Percentiles rank a stretch among this genome's conserved stretches.
Evolutionary conservation across 169 alveolate species (phyloP).

Genomic region (Eimeria praecox): DNA sequence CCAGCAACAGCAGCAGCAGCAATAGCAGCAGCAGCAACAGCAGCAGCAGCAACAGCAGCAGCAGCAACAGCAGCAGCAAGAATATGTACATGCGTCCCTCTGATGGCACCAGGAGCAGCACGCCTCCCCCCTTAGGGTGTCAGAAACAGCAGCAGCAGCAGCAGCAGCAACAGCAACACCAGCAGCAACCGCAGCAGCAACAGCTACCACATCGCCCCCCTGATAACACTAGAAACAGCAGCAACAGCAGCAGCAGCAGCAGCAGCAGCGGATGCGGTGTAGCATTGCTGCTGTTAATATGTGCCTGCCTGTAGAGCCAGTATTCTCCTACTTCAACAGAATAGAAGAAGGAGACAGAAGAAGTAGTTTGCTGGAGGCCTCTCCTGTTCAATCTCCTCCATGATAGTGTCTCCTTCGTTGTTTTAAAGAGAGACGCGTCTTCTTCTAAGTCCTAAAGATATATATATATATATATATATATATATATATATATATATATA

Average conservation of each 20-base stretch:
- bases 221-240: not conserved
- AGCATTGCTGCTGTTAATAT: too few species aligned
- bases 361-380: too few species aligned
- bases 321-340: not conserved
- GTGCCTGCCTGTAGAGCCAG: conserved; percentile 3
- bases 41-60: not conserved
- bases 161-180: not conserved
- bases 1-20: not conserved
- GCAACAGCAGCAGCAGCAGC: not conserved
- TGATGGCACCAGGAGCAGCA: not conserved
- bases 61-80: not conserved
- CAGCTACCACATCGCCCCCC: too few species aligned
- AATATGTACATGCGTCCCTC: too few species aligned
- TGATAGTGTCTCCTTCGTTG: not conserved
- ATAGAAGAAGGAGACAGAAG: not conserved
- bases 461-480: too few species aligned
- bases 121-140: not conserved
- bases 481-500: too few species aligned
- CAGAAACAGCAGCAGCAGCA: not conserved
- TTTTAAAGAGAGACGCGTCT: not conserved
- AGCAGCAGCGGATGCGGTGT: too few species aligned
- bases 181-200: not conserved
- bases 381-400: not conserved
- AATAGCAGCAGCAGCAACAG: not conserved
- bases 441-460: not conserved